phyloP scores from a whole-genome alignment of 345 rosid species.

The Moricandia moricandioides region DNA sequence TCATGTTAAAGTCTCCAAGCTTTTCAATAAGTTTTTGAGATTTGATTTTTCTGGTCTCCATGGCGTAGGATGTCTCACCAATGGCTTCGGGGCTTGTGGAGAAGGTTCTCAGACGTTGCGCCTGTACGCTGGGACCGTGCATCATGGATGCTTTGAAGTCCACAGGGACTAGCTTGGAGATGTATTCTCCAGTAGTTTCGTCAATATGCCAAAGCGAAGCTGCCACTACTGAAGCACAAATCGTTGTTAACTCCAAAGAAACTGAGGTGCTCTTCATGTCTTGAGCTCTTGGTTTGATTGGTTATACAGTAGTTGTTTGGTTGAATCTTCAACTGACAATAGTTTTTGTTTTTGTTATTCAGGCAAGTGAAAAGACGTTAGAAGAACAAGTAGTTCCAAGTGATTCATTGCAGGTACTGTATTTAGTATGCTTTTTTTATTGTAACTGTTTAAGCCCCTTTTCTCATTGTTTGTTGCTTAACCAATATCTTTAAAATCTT shows the following conservation, averaged over 20 bases:
- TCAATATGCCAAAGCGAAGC: slow-evolving; percentile 44
- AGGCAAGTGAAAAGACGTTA: slow-evolving; percentile 28
- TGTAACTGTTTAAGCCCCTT: not conserved
- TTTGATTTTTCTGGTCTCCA: not conserved
- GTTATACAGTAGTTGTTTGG: slow-evolving; percentile 5
- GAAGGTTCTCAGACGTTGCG: slow-evolving; percentile 55
- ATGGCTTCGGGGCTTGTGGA: slow-evolving; percentile 47
- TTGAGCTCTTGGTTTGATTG: slow-evolving; percentile 10
- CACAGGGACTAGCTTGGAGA: slow-evolving; percentile 43
- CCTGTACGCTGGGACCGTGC: slow-evolving; percentile 53
- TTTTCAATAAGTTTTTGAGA: slow-evolving; percentile 4
- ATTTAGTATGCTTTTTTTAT: slow-evolving; percentile 9
- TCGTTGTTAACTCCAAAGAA: slow-evolving; percentile 34
- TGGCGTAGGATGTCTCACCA: slow-evolving; percentile 51
- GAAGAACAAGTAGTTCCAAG: slow-evolving; percentile 17
- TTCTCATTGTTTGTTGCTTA: not conserved
- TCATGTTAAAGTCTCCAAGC: not conserved
- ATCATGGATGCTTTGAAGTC: slow-evolving; percentile 55
- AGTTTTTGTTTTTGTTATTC: slow-evolving; percentile 1
- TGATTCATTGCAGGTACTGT: slow-evolving; percentile 28
- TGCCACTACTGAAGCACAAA: slow-evolving; percentile 13
- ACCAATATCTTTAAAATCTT: slow-evolving; percentile 25
- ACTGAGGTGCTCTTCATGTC: slow-evolving; percentile 43
- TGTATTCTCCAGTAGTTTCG: slow-evolving; percentile 57
- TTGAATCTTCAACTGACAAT: slow-evolving; percentile 16